phyloP scores from a whole-genome alignment of 1,284 basidiomycete species.

The Sporisorium scitamineum region DNA sequence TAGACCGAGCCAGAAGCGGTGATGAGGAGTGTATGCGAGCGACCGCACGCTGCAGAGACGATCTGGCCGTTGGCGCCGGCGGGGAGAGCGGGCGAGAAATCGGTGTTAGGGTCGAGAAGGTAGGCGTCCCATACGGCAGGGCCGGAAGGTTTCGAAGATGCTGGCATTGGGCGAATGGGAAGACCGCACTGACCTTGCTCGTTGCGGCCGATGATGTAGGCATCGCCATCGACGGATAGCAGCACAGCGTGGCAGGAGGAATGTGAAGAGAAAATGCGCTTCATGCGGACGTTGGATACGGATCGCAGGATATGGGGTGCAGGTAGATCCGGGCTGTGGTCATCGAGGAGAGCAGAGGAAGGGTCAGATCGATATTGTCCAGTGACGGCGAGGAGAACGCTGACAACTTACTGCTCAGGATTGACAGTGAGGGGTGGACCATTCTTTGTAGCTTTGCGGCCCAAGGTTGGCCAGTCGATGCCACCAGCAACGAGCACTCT shows the following conservation, averaged over 20 bases:
- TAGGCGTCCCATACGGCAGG: slow-evolving; percentile 76
- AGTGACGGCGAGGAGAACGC: background rate
- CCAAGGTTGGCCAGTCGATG: slow-evolving; percentile 78
- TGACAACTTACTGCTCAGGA: slow-evolving; percentile 36
- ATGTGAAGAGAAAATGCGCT: slow-evolving; percentile 55
- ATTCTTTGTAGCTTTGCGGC: slow-evolving; percentile 62
- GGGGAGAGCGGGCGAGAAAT: slow-evolving; percentile 71
- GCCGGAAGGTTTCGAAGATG: slow-evolving; percentile 70
- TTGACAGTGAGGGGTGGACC: slow-evolving; percentile 41
- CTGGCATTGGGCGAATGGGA: slow-evolving; percentile 40
- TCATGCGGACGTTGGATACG: slow-evolving; percentile 77
- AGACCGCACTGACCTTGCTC: slow-evolving; percentile 70
- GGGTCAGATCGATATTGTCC: background rate
- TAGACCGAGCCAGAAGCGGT: slow-evolving; percentile 84
- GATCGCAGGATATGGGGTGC: slow-evolving; percentile 89
- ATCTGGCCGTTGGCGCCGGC: slow-evolving; percentile 77
- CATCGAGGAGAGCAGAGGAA: background rate
- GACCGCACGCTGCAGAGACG: slow-evolving; percentile 83
- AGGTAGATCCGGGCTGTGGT: slow-evolving; percentile 78
- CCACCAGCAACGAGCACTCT: slow-evolving; percentile 84
- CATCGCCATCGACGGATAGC: slow-evolving; percentile 75
- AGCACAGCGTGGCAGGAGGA: slow-evolving; percentile 54
- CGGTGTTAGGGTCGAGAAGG: slow-evolving; percentile 66
- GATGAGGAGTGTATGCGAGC: slow-evolving; percentile 84
- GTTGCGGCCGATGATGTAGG: slow-evolving; percentile 88